These are phyloP conservation scores for Ambrosiella xylebori DNA, from an alignment of 2,329 filamentous ascomycete species.

Conservation along the genomic window DNA sequence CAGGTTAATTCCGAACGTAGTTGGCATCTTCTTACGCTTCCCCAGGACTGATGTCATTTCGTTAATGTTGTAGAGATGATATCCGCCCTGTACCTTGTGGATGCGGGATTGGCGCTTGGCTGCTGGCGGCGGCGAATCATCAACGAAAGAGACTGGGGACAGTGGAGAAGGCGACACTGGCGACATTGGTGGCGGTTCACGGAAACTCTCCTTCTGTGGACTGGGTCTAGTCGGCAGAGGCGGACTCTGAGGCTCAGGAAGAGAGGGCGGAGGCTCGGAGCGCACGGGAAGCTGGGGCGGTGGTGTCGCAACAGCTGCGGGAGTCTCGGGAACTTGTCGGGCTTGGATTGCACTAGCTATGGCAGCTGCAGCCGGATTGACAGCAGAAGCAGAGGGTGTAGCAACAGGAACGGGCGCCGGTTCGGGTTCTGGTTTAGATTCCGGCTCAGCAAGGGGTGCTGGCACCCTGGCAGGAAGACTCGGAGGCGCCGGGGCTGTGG, in stretches of 20 bases:
- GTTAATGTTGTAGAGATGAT: constrained; percentile 90
- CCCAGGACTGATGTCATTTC: constrained; percentile 96
- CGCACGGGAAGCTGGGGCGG: constrained; percentile 19
- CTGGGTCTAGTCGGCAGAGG: constrained; percentile 22
- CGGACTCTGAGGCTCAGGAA: constrained; percentile 18
- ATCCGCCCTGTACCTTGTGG: constrained; percentile 35
- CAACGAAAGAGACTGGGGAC: constrained; percentile 21
- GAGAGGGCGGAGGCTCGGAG: constrained; percentile 17
- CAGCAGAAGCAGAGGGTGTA: constrained; percentile 11
- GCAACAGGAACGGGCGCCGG: constrained; percentile 10
- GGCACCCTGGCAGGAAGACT: constrained; percentile 28
- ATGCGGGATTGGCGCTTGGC: constrained; percentile 28
- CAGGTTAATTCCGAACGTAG: constrained; percentile 85
- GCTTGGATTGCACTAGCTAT: constrained; percentile 39
- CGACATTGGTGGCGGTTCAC: constrained; percentile 9
- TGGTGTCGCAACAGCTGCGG: constrained; percentile 2
- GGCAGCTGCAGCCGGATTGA: constrained; percentile 32
- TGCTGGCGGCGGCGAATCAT: constrained; percentile 29
- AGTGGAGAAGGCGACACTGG: constrained; percentile 8
- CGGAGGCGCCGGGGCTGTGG: constrained; percentile 27
- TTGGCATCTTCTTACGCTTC: constrained; percentile 95
- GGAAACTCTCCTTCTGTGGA: constrained; percentile 8
- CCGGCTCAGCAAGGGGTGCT: constrained; percentile 20
- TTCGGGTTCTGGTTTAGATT: constrained; percentile 18
- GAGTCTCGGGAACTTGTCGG: constrained; percentile 18